phyloP scores from a whole-genome alignment of 1,284 basidiomycete genomes.

The Ceratobasidium sp. region DNA sequence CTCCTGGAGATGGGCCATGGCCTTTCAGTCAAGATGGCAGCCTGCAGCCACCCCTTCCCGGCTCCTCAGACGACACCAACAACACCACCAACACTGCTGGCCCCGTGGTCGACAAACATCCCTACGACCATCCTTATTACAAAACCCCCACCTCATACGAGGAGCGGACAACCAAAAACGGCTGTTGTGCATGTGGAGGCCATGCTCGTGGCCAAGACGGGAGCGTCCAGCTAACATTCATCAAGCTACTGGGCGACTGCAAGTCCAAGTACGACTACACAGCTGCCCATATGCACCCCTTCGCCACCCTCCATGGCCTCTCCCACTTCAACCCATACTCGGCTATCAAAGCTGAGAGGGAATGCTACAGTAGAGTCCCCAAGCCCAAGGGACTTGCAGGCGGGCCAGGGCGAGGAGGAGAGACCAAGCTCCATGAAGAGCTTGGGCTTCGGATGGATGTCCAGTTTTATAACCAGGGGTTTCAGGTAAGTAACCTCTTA shows the following conservation, averaged over 20 bases:
- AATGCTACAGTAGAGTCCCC: neutral
- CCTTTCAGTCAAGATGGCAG: neutral
- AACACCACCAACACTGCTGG: neutral
- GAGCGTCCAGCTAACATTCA: neutral
- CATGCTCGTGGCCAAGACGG: neutral
- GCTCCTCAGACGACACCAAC: neutral
- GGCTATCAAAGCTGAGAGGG: neutral
- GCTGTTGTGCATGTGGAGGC: neutral
- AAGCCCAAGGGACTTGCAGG: neutral
- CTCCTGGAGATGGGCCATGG: neutral
- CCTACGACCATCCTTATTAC: neutral
- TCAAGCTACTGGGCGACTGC: neutral
- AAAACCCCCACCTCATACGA: neutral
- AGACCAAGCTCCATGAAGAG: slow-evolving; percentile 1
- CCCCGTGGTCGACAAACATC: neutral
- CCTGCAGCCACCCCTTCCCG: neutral
- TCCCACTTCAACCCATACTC: slow-evolving; percentile 4
- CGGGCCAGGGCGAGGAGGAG: neutral
- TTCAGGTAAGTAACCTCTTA: neutral
- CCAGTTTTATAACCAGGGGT: neutral
- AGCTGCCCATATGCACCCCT: neutral
- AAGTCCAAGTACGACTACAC: slow-evolving; percentile 1
- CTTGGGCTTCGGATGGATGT: neutral
- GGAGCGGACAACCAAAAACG: neutral
- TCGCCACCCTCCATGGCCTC: neutral